Evolutionary conservation across 495 filamentous ascomycete species (phyloP).

Genomic region (Apiosordaria backusii): DNA sequence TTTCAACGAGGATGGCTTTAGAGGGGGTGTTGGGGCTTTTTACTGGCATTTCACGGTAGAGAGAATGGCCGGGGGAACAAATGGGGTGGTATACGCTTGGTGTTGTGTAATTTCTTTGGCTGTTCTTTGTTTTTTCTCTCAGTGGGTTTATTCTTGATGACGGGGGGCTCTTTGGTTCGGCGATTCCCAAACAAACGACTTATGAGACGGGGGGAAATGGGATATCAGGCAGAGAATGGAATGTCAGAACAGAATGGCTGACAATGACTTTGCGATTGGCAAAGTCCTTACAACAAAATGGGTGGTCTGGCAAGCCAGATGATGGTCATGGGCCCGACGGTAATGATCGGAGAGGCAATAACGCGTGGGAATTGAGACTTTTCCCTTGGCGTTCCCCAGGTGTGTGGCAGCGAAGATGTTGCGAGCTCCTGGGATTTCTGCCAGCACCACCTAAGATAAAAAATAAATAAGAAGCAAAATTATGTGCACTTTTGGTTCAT

Average conservation of each 20-base stretch:
- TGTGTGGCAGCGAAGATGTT: background rate
- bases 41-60: constrained; percentile 10
- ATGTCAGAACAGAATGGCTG: constrained; percentile 3
- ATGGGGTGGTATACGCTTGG: background rate
- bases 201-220: constrained; percentile 21
- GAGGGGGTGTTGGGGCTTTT: constrained; percentile 6
- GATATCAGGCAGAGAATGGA: background rate
- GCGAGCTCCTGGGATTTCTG: background rate
- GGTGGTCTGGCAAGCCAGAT: constrained; percentile 2
- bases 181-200: constrained; percentile 24
- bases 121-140: constrained; percentile 15
- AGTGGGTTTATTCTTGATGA: constrained; percentile 4
- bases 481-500: background rate
- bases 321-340: background rate
- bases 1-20: background rate
- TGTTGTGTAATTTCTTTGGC: constrained; percentile 12
- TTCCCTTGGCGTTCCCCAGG: background rate
- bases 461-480: constrained; percentile 13
- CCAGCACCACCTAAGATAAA: constrained; percentile 6
- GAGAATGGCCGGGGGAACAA: constrained; percentile 6
- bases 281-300: background rate
- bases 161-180: constrained; percentile 16
- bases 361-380: background rate
- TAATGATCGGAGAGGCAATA: background rate
- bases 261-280: background rate